These are phyloP conservation scores for Podosphaera xanthii DNA, from an alignment of 2,329 filamentous ascomycete genomes.

Conservation along the genomic window DNA sequence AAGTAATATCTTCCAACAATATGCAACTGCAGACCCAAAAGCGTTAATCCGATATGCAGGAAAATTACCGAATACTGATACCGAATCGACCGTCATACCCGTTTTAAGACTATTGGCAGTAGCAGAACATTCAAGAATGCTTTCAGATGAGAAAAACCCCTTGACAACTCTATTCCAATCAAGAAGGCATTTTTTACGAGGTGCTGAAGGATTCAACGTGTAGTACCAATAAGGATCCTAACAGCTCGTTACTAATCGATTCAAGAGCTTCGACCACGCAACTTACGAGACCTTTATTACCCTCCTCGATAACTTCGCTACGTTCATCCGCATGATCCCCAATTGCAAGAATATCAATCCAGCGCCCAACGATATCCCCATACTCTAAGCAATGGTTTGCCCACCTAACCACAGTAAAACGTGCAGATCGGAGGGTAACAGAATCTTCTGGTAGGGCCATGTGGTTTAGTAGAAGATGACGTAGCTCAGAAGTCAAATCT, in stretches of 20 bases:
- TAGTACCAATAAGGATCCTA: conserved; percentile 42
- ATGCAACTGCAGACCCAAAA: conserved; percentile 46
- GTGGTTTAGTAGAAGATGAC: conserved; percentile 40
- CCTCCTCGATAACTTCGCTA: conserved; percentile 74
- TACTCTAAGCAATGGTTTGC: conserved; percentile 74
- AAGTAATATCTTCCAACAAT: conserved; percentile 38
- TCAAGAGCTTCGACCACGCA: not conserved
- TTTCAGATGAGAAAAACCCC: conserved; percentile 24
- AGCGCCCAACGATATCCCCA: conserved; percentile 54
- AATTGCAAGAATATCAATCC: conserved; percentile 71
- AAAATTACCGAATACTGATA: conserved; percentile 19
- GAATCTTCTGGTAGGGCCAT: conserved; percentile 31
- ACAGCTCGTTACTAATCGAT: not conserved
- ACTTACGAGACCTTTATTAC: conserved; percentile 62
- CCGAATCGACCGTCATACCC: conserved; percentile 21
- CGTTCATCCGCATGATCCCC: conserved; percentile 42
- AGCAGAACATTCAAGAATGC: conserved; percentile 14
- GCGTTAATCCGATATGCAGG: conserved; percentile 25
- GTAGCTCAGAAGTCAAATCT: conserved; percentile 10
- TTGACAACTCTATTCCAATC: conserved; percentile 28
- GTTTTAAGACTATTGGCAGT: conserved; percentile 14
- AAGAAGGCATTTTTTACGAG: conserved; percentile 21
- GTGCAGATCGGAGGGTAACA: conserved; percentile 44
- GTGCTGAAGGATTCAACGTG: conserved; percentile 31
- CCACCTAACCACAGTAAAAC: conserved; percentile 69